Percentiles rank a stretch among this genome's conserved stretches.
Evolutionary conservation across 169 alveolate genomes (phyloP).

Genomic region (Cryptosporidium sp.): DNA sequence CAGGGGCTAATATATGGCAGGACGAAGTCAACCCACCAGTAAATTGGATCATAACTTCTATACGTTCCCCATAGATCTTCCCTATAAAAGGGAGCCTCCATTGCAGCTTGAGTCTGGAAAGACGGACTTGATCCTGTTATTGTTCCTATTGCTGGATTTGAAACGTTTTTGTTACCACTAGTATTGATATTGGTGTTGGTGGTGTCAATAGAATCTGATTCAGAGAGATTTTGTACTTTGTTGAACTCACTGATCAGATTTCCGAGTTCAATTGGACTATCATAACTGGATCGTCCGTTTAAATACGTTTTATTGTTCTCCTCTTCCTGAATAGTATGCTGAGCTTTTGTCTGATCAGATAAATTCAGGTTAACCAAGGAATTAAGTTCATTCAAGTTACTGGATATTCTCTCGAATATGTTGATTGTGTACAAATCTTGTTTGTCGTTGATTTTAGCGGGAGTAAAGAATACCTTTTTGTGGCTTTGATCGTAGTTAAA

Average conservation of each 20-base stretch:
- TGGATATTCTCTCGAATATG: background rate
- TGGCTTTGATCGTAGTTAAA: slow-evolving; percentile 61
- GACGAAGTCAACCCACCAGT: slow-evolving; percentile 72
- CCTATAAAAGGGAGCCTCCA: background rate
- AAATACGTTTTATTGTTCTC: too few species aligned
- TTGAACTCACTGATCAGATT: background rate
- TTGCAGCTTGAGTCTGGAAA: background rate
- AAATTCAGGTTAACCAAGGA: background rate
- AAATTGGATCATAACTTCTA: slow-evolving; percentile 56
- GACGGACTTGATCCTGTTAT: background rate
- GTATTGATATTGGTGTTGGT: background rate
- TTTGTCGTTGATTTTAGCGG: slow-evolving; percentile 28
- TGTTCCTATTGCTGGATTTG: background rate
- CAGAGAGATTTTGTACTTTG: too few species aligned
- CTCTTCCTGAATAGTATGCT: background rate
- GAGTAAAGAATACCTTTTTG: slow-evolving; percentile 58
- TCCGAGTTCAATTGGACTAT: background rate
- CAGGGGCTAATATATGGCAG: background rate
- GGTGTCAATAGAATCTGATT: background rate
- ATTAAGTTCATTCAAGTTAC: background rate
- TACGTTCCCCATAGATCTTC: slow-evolving; percentile 36
- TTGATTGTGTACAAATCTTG: slow-evolving; percentile 12
- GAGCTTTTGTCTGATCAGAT: background rate
- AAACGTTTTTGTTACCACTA: too few species aligned
- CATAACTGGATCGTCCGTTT: background rate